phyloP scores from a whole-genome alignment of 2,329 filamentous ascomycete genomes.

The Fusarium denticulatum region DNA sequence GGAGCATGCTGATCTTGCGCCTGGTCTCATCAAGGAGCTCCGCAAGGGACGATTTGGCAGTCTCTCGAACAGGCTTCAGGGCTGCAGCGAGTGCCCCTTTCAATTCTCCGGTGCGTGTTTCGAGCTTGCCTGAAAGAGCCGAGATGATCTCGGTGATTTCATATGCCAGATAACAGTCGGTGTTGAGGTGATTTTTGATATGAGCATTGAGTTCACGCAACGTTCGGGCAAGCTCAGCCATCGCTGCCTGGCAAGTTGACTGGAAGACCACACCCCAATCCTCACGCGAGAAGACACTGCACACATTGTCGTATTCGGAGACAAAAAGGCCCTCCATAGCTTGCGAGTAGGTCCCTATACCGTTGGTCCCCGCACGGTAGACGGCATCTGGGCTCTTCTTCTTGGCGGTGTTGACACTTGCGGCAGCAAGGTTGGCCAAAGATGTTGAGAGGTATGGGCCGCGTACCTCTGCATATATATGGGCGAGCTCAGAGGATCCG shows the following conservation, averaged over 20 bases:
- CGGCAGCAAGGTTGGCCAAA: conserved; percentile 85
- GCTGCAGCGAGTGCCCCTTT: conserved; percentile 85
- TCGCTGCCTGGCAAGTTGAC: conserved; percentile 78
- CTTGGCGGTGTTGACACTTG: conserved; percentile 84
- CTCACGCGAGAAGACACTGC: conserved; percentile 83
- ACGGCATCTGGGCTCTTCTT: conserved; percentile 84
- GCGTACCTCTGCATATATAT: conserved; percentile 87
- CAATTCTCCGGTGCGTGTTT: conserved; percentile 84
- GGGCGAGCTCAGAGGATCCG: conserved; percentile 68
- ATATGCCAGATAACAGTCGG: conserved; percentile 94
- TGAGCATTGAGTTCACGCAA: conserved; percentile 89
- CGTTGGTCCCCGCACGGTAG: conserved; percentile 89
- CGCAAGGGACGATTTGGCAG: conserved; percentile 84
- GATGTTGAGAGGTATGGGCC: conserved; percentile 87
- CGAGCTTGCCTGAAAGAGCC: conserved; percentile 79
- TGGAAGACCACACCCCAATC: conserved; percentile 85
- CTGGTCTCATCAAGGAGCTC: conserved; percentile 87
- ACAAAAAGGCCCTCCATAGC: conserved; percentile 88
- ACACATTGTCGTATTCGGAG: conserved; percentile 91
- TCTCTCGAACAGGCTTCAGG: conserved; percentile 89
- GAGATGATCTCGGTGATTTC: conserved; percentile 94
- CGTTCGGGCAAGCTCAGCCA: conserved; percentile 86
- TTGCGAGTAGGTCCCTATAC: conserved; percentile 87
- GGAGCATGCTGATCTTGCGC: conserved; percentile 71
- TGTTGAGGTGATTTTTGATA: conserved; percentile 85